phyloP scores from a whole-genome alignment of 2,329 filamentous ascomycete species.

The Hypoxylon sp. region DNA sequence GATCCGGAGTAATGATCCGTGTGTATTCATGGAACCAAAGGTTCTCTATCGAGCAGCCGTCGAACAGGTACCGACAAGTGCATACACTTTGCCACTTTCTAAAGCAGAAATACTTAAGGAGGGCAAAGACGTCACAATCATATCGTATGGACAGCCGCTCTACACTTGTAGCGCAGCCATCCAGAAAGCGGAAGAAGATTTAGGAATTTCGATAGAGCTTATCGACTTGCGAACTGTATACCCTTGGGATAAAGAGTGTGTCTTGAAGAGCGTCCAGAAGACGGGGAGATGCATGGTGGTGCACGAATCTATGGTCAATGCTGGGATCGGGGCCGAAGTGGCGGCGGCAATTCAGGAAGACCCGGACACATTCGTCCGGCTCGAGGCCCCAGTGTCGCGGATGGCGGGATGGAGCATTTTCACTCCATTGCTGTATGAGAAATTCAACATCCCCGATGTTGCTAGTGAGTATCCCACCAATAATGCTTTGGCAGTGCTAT shows the following conservation, averaged over 20 bases:
- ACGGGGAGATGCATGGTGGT: constrained; percentile 88
- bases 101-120: constrained; percentile 85
- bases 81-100: constrained; percentile 84
- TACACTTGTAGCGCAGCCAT: constrained; percentile 85
- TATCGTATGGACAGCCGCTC: constrained; percentile 89
- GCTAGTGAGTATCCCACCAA: constrained; percentile 70
- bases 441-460: constrained; percentile 84
- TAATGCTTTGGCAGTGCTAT: neutral
- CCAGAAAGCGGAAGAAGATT: constrained; percentile 75
- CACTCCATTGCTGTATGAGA: constrained; percentile 80
- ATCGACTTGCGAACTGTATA: constrained; percentile 90
- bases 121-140: constrained; percentile 81
- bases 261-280: constrained; percentile 84
- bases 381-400: constrained; percentile 86
- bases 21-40: constrained; percentile 94
- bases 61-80: constrained; percentile 83
- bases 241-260: constrained; percentile 86
- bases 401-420: constrained; percentile 93
- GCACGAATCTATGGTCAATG: constrained; percentile 91
- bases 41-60: constrained; percentile 90
- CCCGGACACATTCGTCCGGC: constrained; percentile 74
- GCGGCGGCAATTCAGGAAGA: constrained; percentile 88
- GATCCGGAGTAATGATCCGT: constrained; percentile 84
- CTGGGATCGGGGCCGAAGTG: constrained; percentile 87
- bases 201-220: constrained; percentile 81